Conservation (phyloP, 163 green algal species). For the Picocystis sp. region DNA sequence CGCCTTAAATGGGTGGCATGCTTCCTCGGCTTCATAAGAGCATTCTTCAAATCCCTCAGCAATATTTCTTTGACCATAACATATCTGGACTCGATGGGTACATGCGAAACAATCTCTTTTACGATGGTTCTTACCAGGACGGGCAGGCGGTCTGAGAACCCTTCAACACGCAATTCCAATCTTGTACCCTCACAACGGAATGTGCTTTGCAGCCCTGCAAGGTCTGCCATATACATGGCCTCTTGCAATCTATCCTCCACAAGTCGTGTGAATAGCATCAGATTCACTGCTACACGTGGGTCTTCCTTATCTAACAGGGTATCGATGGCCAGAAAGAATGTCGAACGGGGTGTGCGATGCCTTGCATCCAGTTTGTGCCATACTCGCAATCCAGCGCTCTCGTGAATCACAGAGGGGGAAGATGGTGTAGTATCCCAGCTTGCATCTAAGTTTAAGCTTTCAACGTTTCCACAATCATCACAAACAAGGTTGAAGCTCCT, state of each 20-base stretch:
- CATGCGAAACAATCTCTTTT: slow-evolving; percentile 10
- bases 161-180: slow-evolving; percentile 56
- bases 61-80: not conserved
- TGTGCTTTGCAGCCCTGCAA: slow-evolving; percentile 43
- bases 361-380: slow-evolving; percentile 66
- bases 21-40: slow-evolving; percentile 49
- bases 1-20: slow-evolving; percentile 58
- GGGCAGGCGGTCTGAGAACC: slow-evolving; percentile 73
- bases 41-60: slow-evolving; percentile 33
- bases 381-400: slow-evolving; percentile 37
- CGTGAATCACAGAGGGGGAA: slow-evolving; percentile 1
- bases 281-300: slow-evolving; percentile 20
- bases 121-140: slow-evolving; percentile 46
- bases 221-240: slow-evolving; percentile 70
- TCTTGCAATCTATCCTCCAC: slow-evolving; percentile 67
- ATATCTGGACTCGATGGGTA: not conserved
- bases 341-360: slow-evolving; percentile 45
- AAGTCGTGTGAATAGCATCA: slow-evolving; percentile 51
- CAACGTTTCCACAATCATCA: no score
- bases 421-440: not conserved
- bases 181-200: slow-evolving; percentile 14
- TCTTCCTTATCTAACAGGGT: slow-evolving; percentile 16
- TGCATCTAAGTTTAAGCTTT: no score
- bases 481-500: no score
- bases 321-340: slow-evolving; percentile 41